A percentile compares a stretch with the other conserved stretches of the same genome.
Conservation (phyloP, 805 yeast species). For the Yarrowia yakushimensis region DNA sequence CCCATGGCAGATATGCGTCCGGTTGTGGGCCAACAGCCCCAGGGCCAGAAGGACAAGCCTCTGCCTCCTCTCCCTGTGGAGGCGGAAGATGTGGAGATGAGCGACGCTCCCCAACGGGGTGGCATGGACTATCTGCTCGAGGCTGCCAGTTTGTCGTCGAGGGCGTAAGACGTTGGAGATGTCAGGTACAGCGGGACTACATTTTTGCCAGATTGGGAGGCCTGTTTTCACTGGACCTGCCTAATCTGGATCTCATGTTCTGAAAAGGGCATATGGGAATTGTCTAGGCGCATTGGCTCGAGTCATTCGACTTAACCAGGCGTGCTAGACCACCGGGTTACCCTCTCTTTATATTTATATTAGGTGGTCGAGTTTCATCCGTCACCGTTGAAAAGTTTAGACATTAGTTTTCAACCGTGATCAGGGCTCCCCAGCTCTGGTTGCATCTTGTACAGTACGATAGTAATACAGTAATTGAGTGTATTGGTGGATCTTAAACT, state of each 20-base stretch:
- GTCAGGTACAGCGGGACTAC: no score
- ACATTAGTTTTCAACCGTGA: background rate
- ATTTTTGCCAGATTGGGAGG: no score
- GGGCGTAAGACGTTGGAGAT: background rate
- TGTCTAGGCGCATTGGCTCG: background rate
- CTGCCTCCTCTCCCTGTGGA: conserved; percentile 34
- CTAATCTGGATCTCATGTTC: background rate
- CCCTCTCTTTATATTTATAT: conserved; percentile 22
- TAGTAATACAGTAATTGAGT: conserved; percentile 21
- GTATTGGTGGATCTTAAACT: no score
- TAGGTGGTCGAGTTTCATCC: background rate
- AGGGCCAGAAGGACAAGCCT: conserved; percentile 30
- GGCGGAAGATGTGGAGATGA: conserved; percentile 10
- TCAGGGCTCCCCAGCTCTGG: background rate
- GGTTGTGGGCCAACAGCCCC: conserved; percentile 22
- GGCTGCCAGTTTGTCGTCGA: conserved; percentile 33
- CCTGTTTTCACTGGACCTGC: background rate
- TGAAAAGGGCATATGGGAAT: conserved; percentile 2
- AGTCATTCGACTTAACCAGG: background rate
- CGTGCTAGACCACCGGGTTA: conserved; percentile 12
- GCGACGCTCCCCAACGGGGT: conserved; percentile 24
- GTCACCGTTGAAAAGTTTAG: conserved; percentile 13
- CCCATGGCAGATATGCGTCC: conserved; percentile 35
- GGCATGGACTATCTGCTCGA: conserved; percentile 35
- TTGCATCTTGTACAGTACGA: conserved; percentile 19